Evolutionary conservation across 441 rosid genomes (phyloP).

Genomic region (Rhodomyrtus psidioides): DNA sequence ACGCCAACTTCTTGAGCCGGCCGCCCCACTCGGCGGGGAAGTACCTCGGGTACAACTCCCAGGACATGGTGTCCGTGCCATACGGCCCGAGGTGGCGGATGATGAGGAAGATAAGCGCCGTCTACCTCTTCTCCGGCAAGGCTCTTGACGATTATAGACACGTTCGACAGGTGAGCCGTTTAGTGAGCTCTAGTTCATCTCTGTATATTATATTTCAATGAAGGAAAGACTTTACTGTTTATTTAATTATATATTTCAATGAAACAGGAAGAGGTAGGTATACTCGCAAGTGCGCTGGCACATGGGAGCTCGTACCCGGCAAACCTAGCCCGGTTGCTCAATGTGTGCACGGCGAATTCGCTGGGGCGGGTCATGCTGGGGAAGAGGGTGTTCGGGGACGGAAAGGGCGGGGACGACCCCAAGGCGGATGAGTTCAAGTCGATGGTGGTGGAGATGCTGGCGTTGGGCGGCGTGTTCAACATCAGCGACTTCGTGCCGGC

Average conservation of each 20-base stretch:
- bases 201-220: background rate
- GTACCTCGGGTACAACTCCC: constrained; percentile 63
- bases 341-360: constrained; percentile 51
- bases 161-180: constrained; percentile 46
- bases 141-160: constrained; percentile 63
- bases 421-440: constrained; percentile 68
- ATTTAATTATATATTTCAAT: background rate
- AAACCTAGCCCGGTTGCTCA: constrained; percentile 47
- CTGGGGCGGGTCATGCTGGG: constrained; percentile 72
- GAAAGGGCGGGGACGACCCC: constrained; percentile 23
- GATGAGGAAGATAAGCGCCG: constrained; percentile 60
- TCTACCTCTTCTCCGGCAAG: constrained; percentile 71
- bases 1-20: constrained; percentile 68
- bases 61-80: constrained; percentile 76
- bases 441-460: constrained; percentile 53
- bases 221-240: background rate
- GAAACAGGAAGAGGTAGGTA: constrained; percentile 43
- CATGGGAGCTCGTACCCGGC: constrained; percentile 19
- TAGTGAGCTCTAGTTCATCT: background rate
- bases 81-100: constrained; percentile 80
- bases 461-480: constrained; percentile 37
- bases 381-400: constrained; percentile 41
- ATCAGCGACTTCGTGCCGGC: constrained; percentile 45
- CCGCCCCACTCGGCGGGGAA: constrained; percentile 76
- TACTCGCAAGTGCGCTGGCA: constrained; percentile 34